Conservation (phyloP, 1,139 yeast genomes). For the Blastobotrys aristatus region DNA sequence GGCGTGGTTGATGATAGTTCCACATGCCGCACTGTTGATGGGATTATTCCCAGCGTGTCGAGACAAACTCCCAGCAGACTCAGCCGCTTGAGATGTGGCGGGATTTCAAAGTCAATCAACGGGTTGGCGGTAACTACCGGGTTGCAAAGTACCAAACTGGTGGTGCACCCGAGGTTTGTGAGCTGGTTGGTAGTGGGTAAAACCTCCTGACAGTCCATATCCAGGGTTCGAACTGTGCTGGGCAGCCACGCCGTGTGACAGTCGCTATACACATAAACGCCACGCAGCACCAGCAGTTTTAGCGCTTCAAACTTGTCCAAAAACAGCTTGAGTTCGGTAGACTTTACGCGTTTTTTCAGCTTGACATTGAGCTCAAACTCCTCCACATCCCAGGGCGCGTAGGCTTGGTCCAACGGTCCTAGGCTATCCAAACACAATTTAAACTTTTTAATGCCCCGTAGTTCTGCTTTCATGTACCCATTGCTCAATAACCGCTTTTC, state of each 20-base stretch:
- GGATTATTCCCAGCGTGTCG: not conserved
- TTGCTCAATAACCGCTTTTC: not conserved
- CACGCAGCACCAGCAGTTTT: not conserved
- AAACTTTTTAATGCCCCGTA: not conserved
- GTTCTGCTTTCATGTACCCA: not conserved
- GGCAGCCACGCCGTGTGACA: constrained; percentile 1
- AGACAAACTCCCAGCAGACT: not conserved
- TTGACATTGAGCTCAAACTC: not conserved
- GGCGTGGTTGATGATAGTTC: not conserved
- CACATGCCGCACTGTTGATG: not conserved
- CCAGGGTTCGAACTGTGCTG: not conserved
- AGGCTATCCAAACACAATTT: not conserved
- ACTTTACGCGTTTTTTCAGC: not conserved
- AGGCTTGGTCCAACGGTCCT: not conserved
- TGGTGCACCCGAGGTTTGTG: not conserved
- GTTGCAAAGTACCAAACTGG: too few species aligned
- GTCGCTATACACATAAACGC: not conserved
- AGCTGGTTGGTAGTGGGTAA: not conserved
- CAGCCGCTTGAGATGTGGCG: not conserved
- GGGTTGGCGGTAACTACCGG: not conserved
- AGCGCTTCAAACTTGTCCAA: not conserved
- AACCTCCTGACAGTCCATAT: not conserved
- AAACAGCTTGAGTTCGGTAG: not conserved
- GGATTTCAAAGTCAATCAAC: not conserved
- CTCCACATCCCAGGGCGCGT: not conserved